These are phyloP conservation scores for Datura wrightii DNA, from an alignment of 257 asterid genomes.

Conservation along the genomic window DNA sequence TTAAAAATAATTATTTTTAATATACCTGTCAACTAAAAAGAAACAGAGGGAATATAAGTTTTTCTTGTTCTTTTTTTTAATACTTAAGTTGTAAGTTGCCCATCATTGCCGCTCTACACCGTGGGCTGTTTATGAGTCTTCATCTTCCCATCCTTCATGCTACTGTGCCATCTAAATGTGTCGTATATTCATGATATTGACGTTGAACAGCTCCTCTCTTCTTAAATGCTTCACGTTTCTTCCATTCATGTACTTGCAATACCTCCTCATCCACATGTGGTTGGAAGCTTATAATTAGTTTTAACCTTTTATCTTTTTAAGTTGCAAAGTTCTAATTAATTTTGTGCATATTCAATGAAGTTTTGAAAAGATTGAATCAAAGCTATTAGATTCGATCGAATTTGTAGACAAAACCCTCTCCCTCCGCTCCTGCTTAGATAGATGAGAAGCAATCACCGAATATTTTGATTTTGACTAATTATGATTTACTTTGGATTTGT, in stretches of 20 bases:
- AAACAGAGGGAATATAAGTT: no score
- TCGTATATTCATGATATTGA: constrained; percentile 8
- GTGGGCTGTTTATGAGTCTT: constrained; percentile 26
- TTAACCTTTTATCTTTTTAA: not conserved
- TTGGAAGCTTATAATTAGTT: not conserved
- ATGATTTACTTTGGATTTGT: not conserved
- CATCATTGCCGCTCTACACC: not conserved
- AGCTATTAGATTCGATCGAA: no score
- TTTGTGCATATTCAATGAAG: not conserved
- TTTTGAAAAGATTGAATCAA: not conserved
- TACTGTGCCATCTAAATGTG: not conserved
- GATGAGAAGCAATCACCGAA: not conserved
- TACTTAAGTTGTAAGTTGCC: not conserved
- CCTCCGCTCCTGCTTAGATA: not conserved
- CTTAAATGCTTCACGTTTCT: constrained; percentile 28
- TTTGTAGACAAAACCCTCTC: not conserved
- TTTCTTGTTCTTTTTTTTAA: no score
- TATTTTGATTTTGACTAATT: not conserved
- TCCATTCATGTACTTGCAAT: not conserved
- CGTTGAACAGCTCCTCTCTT: not conserved
- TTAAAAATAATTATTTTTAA: no score
- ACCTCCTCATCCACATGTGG: no score
- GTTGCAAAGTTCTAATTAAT: not conserved
- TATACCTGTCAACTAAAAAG: no score
- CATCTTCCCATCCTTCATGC: not conserved